Conservation (phyloP, 805 yeast genomes). For the Pichia kluyveri region DNA sequence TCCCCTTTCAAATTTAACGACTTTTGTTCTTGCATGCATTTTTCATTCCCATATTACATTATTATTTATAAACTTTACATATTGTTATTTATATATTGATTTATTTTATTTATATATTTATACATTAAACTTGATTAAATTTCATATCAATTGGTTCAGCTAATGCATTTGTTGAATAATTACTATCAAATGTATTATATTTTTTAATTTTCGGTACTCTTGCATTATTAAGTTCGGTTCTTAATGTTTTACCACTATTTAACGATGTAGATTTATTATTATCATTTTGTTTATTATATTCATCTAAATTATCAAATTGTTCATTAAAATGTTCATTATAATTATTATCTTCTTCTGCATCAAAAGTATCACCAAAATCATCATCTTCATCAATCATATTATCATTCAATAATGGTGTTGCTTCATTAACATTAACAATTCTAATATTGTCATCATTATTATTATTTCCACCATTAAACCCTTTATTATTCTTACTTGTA, state of each 20-base stretch:
- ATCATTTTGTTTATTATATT: background rate
- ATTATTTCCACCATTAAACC: background rate
- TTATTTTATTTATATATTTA: background rate
- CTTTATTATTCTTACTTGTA: background rate
- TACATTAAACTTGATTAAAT: background rate
- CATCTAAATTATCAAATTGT: too few species aligned
- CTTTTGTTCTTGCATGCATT: background rate
- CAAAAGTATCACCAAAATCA: background rate
- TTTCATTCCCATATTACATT: too few species aligned
- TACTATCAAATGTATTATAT: constrained; percentile 4
- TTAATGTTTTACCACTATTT: background rate
- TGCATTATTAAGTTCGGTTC: background rate
- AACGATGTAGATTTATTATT: too few species aligned
- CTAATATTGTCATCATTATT: background rate
- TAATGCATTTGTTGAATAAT: constrained; percentile 7
- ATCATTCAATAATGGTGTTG: constrained; percentile 5
- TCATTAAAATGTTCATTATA: too few species aligned
- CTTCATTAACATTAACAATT: constrained; percentile 6
- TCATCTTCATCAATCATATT: background rate
- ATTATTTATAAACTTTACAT: too few species aligned
- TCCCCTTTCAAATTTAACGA: background rate
- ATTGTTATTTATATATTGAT: background rate
- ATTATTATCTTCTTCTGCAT: too few species aligned
- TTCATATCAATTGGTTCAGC: constrained; percentile 6
- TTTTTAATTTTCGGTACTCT: background rate